phyloP scores from a whole-genome alignment of 2,329 filamentous ascomycete species.

The Eurotiales sp. region DNA sequence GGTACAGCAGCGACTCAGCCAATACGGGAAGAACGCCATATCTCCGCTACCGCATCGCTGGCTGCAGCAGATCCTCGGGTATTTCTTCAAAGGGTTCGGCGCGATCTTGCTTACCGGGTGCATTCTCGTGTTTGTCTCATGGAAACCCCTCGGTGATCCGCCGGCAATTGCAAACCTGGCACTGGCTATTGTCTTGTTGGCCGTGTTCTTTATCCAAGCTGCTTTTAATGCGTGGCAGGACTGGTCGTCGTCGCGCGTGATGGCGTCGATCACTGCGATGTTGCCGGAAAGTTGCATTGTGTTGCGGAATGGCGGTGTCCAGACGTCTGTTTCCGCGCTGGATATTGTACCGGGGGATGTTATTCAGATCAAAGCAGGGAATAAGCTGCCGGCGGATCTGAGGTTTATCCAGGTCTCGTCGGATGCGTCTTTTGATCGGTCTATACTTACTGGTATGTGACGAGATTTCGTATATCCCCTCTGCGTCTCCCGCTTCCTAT shows the following conservation, averaged over 20 bases:
- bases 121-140: slow-evolving; percentile 71
- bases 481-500: background rate
- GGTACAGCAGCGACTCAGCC: slow-evolving; percentile 50
- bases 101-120: slow-evolving; percentile 64
- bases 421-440: slow-evolving; percentile 69
- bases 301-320: slow-evolving; percentile 52
- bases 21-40: slow-evolving; percentile 65
- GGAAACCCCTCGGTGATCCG: slow-evolving; percentile 69
- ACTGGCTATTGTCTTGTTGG: slow-evolving; percentile 67
- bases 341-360: slow-evolving; percentile 71
- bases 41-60: slow-evolving; percentile 62
- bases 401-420: slow-evolving; percentile 65
- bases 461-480: background rate
- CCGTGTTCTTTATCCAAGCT: slow-evolving; percentile 67
- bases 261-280: slow-evolving; percentile 77
- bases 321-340: slow-evolving; percentile 48
- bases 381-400: slow-evolving; percentile 71
- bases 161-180: slow-evolving; percentile 67
- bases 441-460: slow-evolving; percentile 57
- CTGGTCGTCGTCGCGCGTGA: slow-evolving; percentile 71
- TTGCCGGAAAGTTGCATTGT: slow-evolving; percentile 69
- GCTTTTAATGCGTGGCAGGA: slow-evolving; percentile 69
- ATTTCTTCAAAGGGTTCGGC: slow-evolving; percentile 76
- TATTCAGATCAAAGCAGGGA: slow-evolving; percentile 64
- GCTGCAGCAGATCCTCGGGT: slow-evolving; percentile 58